Evolutionary conservation across 176 grass and related monocot species (phyloP), one percentile per base, ranked within the genome.

Genomic region (Secale cereale): DNA sequence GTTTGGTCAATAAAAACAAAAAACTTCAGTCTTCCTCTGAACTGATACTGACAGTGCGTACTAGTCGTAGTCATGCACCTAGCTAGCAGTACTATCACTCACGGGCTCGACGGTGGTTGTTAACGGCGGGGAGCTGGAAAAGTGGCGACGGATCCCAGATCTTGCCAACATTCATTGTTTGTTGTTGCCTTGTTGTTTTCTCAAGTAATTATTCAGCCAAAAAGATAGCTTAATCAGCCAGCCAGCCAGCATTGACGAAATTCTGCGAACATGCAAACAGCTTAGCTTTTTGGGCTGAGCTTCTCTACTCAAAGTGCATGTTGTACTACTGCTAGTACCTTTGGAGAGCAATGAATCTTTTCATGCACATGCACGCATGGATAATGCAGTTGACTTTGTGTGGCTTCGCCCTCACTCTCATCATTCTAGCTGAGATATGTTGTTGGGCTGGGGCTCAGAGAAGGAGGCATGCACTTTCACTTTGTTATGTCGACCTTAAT

Each of bases 391-490:
- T 78, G 78, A 71, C 54, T 78, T 82, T 70, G 61, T 76, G 37
- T 77, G 54, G 54, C 88, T 81, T 89, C n/a, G 25, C 50, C 23
- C 40, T 82, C 26, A 64, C 78, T 70, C 70, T 61, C 41, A 81
- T 76, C 40, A 76, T 28, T 67, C 13, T 36, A 77, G 29, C 22
- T 45, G 57, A 46, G 32, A 59, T 57, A 36, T 27, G 46, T 87
- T 74, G 48, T 32, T 90, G 80, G 68, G 66, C 74, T 79, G 57
- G 66, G 43, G 79, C 88, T 82, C 74, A 86, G 83, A 86, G 84
- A 86, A 83, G 84, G 59, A 37, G 16, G 23, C n/a, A 29, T 64
- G 32, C 31, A 69, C 7, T 52, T 76, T 54, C 16, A 25, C 67
- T n/a, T 3, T 76, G 33, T 13, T 57, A 8, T n/a, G 64, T 74